Conservation (phyloP, 768 basidiomycete genomes). For the Psilocybe tampanensis region DNA sequence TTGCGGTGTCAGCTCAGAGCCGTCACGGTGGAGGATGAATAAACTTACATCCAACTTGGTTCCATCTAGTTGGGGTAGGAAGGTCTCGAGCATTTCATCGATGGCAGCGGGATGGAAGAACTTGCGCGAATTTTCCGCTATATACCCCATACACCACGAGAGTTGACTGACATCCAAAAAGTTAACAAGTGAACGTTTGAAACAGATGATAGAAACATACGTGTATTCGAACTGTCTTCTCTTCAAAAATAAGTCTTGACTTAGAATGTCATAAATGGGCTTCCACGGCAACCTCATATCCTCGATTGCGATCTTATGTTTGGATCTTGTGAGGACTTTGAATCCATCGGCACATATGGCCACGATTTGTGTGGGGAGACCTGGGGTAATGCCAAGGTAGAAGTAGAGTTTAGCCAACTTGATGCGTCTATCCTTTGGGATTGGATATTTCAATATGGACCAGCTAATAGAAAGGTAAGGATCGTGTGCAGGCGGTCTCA, state of each 20-base stretch:
- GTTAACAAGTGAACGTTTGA: not conserved
- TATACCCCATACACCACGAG: constrained; percentile 77
- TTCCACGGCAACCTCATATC: constrained; percentile 85
- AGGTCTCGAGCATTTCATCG: constrained; percentile 86
- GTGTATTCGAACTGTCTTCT: constrained; percentile 80
- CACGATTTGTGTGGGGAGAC: constrained; percentile 71
- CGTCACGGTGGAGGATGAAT: not conserved
- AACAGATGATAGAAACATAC: constrained; percentile 37
- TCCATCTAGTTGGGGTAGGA: constrained; percentile 79
- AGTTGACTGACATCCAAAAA: constrained; percentile 50
- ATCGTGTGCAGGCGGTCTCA: constrained; percentile 2
- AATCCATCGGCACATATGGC: constrained; percentile 69
- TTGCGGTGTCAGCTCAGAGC: constrained; percentile 13
- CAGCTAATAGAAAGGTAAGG: constrained; percentile 51
- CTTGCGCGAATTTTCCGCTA: constrained; percentile 66
- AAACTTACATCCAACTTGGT: constrained; percentile 68
- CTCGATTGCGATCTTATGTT: constrained; percentile 74
- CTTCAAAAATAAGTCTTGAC: constrained; percentile 74
- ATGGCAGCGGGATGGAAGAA: constrained; percentile 91
- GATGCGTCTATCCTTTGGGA: constrained; percentile 79
- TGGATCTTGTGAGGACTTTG: constrained; percentile 59
- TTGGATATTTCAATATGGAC: constrained; percentile 83
- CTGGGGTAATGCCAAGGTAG: constrained; percentile 73
- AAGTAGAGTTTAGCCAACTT: constrained; percentile 79
- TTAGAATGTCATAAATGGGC: constrained; percentile 72